Conservation (phyloP, 495 filamentous ascomycete species). For the Aspergillus panamensis region DNA sequence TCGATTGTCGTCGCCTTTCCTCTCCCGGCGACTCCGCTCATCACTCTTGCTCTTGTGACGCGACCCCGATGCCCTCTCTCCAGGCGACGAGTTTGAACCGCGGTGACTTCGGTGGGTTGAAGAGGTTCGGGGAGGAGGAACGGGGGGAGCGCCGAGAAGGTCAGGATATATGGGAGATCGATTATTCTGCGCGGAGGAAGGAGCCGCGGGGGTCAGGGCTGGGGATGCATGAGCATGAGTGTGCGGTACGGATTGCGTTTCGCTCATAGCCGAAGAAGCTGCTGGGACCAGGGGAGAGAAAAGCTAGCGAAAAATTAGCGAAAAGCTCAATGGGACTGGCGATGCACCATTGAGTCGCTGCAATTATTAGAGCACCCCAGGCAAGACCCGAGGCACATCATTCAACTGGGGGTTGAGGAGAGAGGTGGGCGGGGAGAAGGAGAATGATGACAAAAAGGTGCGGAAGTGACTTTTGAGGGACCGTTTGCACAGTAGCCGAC, state of each 20-base stretch:
- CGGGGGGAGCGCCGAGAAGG: constrained; percentile 37
- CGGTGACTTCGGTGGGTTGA: constrained; percentile 41
- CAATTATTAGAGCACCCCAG: constrained; percentile 47
- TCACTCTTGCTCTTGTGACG: constrained; percentile 37
- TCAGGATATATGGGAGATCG: constrained; percentile 37
- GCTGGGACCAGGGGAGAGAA: constrained; percentile 30
- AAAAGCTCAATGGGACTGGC: constrained; percentile 1
- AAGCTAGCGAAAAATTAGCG: constrained; percentile 33
- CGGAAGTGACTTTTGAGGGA: constrained; percentile 6
- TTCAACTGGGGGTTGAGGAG: constrained; percentile 42
- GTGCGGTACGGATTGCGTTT: constrained; percentile 34
- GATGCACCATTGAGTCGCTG: constrained; percentile 2
- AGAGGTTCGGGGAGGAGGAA: constrained; percentile 45
- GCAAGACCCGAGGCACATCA: constrained; percentile 47
- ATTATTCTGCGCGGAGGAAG: constrained; percentile 32
- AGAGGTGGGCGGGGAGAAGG: neutral
- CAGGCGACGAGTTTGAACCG: constrained; percentile 28
- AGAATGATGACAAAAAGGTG: constrained; percentile 28
- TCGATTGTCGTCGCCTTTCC: constrained; percentile 26
- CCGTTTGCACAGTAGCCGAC: constrained; percentile 10
- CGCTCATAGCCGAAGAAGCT: constrained; percentile 46
- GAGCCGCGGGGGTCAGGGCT: constrained; percentile 26
- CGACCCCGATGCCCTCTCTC: constrained; percentile 33
- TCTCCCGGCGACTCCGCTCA: constrained; percentile 36
- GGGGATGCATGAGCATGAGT: constrained; percentile 36